Conservation (phyloP, 108 stramenopile genomes). For the Fragilaria crotonensis region DNA sequence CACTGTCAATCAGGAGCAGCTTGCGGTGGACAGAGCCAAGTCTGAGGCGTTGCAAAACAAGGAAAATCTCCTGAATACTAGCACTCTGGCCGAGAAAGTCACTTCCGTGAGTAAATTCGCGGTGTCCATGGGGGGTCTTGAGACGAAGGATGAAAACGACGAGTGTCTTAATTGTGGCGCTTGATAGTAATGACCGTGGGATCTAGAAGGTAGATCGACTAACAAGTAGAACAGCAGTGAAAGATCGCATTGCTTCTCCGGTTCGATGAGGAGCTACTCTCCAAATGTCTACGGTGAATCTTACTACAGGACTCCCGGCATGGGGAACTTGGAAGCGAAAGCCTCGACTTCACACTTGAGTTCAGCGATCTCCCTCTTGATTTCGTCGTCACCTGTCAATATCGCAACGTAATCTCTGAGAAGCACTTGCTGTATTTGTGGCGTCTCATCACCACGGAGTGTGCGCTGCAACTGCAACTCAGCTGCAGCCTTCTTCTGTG, state of each 20-base stretch:
- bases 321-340: conserved; percentile 63
- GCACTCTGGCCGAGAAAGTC: conserved; percentile 20
- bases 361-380: conserved; percentile 34
- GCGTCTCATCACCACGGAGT: conserved; percentile 29
- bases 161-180: conserved; percentile 88
- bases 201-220: no score
- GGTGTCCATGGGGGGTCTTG: conserved; percentile 34
- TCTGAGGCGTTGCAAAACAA: conserved; percentile 26
- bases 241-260: no score
- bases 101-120: conserved; percentile 18
- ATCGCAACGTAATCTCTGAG: conserved; percentile 71
- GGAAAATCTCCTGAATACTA: conserved; percentile 5
- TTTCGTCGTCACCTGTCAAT: conserved; percentile 26
- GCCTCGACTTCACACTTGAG: conserved; percentile 60
- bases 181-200: no score
- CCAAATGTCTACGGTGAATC: no score
- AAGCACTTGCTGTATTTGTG: conserved; percentile 57
- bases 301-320: no score
- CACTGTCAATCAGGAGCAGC: conserved; percentile 92
- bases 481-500: conserved; percentile 52
- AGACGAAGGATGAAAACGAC: conserved; percentile 70
- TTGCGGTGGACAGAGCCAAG: conserved; percentile 38
- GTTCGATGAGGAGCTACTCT: no score
- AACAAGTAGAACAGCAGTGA: no score
- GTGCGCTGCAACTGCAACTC: conserved; percentile 37